Evolutionary conservation across 148 eudicot genomes (phyloP).

Genomic region (Cornus florida): DNA sequence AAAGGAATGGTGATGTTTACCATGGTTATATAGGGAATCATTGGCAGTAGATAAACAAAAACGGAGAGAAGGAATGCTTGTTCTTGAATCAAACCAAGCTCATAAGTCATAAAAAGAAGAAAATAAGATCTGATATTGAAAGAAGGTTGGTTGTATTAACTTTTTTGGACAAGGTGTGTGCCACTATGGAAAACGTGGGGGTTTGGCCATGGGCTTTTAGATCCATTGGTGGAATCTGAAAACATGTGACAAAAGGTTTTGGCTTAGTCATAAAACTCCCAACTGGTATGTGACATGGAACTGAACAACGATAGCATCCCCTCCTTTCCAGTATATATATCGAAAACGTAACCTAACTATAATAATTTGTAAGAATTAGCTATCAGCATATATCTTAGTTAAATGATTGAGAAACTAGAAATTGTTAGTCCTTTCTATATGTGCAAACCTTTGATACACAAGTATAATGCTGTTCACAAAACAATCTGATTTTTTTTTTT

Average conservation of each 20-base stretch:
- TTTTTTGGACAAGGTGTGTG: conserved; percentile 12
- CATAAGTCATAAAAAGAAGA: not conserved
- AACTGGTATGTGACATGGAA: conserved; percentile 32
- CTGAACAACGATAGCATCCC: conserved; percentile 5
- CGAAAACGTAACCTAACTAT: conserved; percentile 19
- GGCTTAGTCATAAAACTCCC: conserved; percentile 12
- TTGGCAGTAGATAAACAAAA: conserved; percentile 4
- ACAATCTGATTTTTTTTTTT: not conserved
- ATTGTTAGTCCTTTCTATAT: not conserved
- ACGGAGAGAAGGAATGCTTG: not conserved
- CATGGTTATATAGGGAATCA: not conserved
- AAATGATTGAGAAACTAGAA: not conserved
- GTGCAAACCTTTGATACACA: not conserved
- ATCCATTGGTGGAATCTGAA: conserved; percentile 8
- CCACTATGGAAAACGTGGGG: conserved; percentile 11
- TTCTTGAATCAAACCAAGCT: conserved; percentile 9
- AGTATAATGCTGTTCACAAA: not conserved
- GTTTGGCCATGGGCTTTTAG: conserved; percentile 17
- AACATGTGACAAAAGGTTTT: conserved; percentile 25
- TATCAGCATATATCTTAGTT: not conserved
- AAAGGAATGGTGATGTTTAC: not conserved
- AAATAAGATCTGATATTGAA: conserved; percentile 16
- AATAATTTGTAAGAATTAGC: not conserved
- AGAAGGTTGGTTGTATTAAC: conserved; percentile 22
- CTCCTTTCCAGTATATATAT: conserved; percentile 21